These are phyloP conservation scores for Alternaria dauci DNA, from an alignment of 2,329 filamentous ascomycete species.

Conservation along the genomic window DNA sequence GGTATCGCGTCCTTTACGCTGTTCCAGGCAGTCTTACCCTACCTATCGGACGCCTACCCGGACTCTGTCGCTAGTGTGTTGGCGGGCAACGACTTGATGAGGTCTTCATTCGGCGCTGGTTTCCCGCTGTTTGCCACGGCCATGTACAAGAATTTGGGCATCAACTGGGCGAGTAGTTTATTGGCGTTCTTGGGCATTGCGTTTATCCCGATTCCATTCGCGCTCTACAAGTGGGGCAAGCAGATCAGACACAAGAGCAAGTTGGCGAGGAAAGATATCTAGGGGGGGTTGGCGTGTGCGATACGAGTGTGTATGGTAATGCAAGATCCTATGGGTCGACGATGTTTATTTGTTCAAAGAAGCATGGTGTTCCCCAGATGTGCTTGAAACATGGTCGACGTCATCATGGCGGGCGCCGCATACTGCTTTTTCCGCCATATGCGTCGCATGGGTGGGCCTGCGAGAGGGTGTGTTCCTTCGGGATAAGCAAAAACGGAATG, in stretches of 20 bases:
- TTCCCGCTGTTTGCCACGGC: slow-evolving; percentile 51
- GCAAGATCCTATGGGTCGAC: not conserved
- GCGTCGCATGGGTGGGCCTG: not conserved
- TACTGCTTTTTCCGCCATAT: not conserved
- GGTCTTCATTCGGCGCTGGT: slow-evolving; percentile 52
- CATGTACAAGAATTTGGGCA: slow-evolving; percentile 45
- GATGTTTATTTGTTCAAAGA: slow-evolving; percentile 1
- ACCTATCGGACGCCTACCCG: slow-evolving; percentile 55
- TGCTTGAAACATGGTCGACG: not conserved
- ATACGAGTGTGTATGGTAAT: not conserved
- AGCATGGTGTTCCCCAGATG: not conserved
- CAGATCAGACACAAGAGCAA: slow-evolving; percentile 53
- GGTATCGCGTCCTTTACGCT: slow-evolving; percentile 51
- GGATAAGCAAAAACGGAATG: not conserved
- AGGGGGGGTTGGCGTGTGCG: not conserved
- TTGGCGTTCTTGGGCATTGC: slow-evolving; percentile 54
- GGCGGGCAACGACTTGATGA: slow-evolving; percentile 57
- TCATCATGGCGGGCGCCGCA: slow-evolving; percentile 3
- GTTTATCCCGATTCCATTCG: slow-evolving; percentile 58
- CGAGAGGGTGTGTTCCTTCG: not conserved
- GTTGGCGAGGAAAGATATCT: slow-evolving; percentile 54
- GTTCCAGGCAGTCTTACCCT: slow-evolving; percentile 59
- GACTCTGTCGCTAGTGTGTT: slow-evolving; percentile 54
- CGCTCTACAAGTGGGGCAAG: slow-evolving; percentile 54
- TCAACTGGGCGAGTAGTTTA: slow-evolving; percentile 53